Conservation (phyloP, 2,329 filamentous ascomycete genomes). For the Escovopsis weberi region DNA sequence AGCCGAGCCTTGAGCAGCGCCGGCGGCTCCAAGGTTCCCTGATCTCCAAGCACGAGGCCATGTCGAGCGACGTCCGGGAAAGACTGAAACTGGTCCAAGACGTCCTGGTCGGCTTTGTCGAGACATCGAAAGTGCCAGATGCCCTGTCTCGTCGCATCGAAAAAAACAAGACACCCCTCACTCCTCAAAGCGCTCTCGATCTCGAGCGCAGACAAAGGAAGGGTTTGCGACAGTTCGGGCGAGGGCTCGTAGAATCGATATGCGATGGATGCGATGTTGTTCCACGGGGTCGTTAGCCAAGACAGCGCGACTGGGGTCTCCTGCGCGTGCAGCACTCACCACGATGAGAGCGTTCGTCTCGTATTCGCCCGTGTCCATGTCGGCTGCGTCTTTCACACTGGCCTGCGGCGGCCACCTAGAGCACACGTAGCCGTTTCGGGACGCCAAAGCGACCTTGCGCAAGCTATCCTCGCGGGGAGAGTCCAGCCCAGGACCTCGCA, state of each 20-base stretch:
- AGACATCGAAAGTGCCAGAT: slow-evolving; percentile 41
- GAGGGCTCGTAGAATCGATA: slow-evolving; percentile 42
- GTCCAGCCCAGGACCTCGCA: background rate
- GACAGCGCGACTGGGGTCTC: slow-evolving; percentile 6
- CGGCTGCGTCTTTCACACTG: slow-evolving; percentile 23
- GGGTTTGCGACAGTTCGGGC: slow-evolving; percentile 26
- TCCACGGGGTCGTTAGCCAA: slow-evolving; percentile 22
- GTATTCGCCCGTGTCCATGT: slow-evolving; percentile 50
- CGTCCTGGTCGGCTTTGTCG: slow-evolving; percentile 24
- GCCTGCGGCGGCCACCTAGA: slow-evolving; percentile 12
- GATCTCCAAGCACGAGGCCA: slow-evolving; percentile 29
- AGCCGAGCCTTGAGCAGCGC: slow-evolving; percentile 31
- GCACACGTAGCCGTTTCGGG: slow-evolving; percentile 7
- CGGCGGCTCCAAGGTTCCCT: slow-evolving; percentile 35
- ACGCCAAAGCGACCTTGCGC: slow-evolving; percentile 9
- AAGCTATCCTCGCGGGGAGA: slow-evolving; percentile 4
- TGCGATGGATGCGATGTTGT: slow-evolving; percentile 39
- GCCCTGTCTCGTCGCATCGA: slow-evolving; percentile 33
- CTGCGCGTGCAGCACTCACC: slow-evolving; percentile 24
- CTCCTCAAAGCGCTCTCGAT: slow-evolving; percentile 36
- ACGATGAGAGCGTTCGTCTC: slow-evolving; percentile 46
- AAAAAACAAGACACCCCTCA: slow-evolving; percentile 38
- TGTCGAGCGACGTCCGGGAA: slow-evolving; percentile 30
- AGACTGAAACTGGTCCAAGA: slow-evolving; percentile 18
- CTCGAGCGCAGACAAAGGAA: slow-evolving; percentile 32